Evolutionary conservation across 2,329 filamentous ascomycete species (phyloP).

Genomic region (Epichloe scottii): DNA sequence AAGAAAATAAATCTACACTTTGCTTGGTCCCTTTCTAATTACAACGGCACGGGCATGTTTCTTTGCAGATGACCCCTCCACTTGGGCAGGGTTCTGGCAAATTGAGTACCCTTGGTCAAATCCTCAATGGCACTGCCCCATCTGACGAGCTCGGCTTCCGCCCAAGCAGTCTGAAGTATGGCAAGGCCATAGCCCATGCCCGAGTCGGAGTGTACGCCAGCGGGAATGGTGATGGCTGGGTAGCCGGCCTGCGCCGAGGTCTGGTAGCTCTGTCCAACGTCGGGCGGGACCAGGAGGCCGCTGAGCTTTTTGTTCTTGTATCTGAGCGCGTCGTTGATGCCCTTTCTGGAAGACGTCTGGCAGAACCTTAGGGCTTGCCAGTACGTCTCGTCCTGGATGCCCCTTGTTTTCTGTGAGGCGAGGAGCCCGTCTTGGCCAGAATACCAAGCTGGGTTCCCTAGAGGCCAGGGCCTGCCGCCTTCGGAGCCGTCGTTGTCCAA

Average conservation of each 20-base stretch:
- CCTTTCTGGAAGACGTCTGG: conserved; percentile 45
- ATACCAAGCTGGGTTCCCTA: conserved; percentile 46
- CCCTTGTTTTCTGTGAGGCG: conserved; percentile 47
- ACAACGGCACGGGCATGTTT: conserved; percentile 29
- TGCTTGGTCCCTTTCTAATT: too few relatives aligned
- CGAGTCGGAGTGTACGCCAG: conserved; percentile 37
- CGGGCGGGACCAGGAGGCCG: conserved; percentile 55
- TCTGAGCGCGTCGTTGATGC: conserved; percentile 55
- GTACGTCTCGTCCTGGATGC: conserved; percentile 52
- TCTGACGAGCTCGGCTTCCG: conserved; percentile 42
- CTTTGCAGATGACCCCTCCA: conserved; percentile 39
- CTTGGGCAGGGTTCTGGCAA: conserved; percentile 35
- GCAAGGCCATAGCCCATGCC: conserved; percentile 51
- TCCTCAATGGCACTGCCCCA: conserved; percentile 54
- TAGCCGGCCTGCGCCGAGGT: conserved; percentile 67
- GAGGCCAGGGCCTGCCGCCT: conserved; percentile 47
- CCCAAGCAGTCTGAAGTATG: conserved; percentile 48
- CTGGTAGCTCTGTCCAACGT: conserved; percentile 55
- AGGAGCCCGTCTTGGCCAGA: conserved; percentile 63
- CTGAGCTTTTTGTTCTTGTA: conserved; percentile 35
- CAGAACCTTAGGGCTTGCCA: conserved; percentile 53
- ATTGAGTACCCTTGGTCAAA: conserved; percentile 29
- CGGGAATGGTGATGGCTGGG: conserved; percentile 58
- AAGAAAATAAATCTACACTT: too few relatives aligned
- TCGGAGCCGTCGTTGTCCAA: conserved; percentile 51